Percentiles rank a stretch among this genome's conserved stretches.
phyloP scores from a whole-genome alignment of 202 grass and related monocot species.

The Digitaria exilis region DNA sequence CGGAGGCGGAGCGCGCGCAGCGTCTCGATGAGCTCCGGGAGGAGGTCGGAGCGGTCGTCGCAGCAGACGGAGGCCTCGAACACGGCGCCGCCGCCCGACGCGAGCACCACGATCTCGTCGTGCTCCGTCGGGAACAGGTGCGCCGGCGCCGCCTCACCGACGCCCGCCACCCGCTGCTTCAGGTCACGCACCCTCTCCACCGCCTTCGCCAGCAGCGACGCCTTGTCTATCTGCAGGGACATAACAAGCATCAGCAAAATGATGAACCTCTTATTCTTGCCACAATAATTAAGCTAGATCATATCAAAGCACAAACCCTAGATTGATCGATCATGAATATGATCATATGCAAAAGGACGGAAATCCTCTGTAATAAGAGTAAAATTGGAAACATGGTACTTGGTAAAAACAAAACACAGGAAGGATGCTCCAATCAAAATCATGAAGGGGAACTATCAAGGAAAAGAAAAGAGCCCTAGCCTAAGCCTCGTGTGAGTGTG shows the following conservation, averaged over 20 bases:
- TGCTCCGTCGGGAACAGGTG: constrained; percentile 82
- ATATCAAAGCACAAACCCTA: constrained; percentile 34
- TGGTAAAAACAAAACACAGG: constrained; percentile 22
- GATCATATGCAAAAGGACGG: constrained; percentile 1
- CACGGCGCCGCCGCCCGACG: constrained; percentile 44
- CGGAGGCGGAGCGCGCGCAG: constrained; percentile 81
- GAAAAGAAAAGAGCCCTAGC: constrained; percentile 32
- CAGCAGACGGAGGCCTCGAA: constrained; percentile 95
- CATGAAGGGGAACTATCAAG: constrained; percentile 10
- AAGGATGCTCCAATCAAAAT: constrained; percentile 34
- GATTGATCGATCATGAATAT: neutral
- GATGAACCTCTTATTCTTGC: neutral
- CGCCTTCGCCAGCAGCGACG: constrained; percentile 90
- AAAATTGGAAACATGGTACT: constrained; percentile 8
- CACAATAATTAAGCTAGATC: neutral
- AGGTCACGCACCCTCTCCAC: constrained; percentile 90
- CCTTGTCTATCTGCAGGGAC: constrained; percentile 83
- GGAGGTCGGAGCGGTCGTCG: constrained; percentile 90
- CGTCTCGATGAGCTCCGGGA: constrained; percentile 92
- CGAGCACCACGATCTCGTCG: constrained; percentile 91
- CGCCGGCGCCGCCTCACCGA: constrained; percentile 42
- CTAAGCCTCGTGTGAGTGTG: constrained; percentile 21
- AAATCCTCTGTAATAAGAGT: neutral
- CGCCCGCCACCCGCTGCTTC: constrained; percentile 72
- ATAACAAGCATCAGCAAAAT: neutral